These are phyloP conservation scores for Sextonia rubra DNA, from an alignment of 164 flowering plant species.

Conservation along the genomic window DNA sequence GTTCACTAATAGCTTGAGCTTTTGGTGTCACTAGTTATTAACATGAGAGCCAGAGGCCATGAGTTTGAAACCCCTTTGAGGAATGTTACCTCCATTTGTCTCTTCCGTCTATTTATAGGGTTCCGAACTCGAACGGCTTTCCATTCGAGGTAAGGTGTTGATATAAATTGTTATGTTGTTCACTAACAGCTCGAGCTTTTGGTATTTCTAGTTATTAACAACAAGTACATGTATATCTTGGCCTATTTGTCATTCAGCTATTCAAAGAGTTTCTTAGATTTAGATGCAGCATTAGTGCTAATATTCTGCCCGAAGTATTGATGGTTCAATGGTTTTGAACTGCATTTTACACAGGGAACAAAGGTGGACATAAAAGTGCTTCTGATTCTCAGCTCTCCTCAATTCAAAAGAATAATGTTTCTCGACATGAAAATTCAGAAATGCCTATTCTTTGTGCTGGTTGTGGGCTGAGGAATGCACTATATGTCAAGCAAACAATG, in stretches of 20 bases:
- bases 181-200: no score
- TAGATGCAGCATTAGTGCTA: neutral
- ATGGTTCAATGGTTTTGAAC: neutral
- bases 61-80: no score
- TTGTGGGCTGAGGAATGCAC: slow-evolving; percentile 43
- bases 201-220: no score
- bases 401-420: slow-evolving; percentile 7
- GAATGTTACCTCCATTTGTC: no score
- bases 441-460: slow-evolving; percentile 46
- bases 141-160: no score
- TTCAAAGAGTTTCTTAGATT: neutral
- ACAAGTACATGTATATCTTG: neutral
- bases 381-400: slow-evolving; percentile 13
- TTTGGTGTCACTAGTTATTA: no score
- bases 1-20: no score
- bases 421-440: slow-evolving; percentile 20
- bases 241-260: neutral
- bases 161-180: no score
- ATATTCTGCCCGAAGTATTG: neutral
- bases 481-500: slow-evolving; percentile 41
- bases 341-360: slow-evolving; percentile 17
- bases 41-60: no score
- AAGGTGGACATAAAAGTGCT: slow-evolving; percentile 8
- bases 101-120: no score
- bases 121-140: no score